Evolutionary conservation across 2,329 filamentous ascomycete genomes (phyloP), one percentile per base, ranked within the genome.

Genomic region (Pseudopithomyces maydicus): DNA sequence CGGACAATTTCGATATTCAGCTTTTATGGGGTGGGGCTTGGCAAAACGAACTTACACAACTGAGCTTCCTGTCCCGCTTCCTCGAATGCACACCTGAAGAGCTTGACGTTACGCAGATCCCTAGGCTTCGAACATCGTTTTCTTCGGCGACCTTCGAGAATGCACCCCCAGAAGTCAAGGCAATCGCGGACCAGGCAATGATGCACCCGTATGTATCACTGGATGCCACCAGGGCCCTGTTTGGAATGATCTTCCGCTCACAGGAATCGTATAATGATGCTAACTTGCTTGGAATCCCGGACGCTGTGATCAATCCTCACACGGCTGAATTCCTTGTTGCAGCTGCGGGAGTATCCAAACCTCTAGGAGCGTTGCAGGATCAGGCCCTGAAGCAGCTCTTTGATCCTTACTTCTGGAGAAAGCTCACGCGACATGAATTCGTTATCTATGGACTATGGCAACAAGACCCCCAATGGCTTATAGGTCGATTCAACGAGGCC

Each of bases 61-160:
- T 99, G 35, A 96, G 93, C n/a, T 97, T 98, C 73, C 86, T 98
- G 52, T 89, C 90, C 61, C 92, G 92, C 17, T 97, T 94, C 73
- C 83, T 94, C 20, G 90, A 90, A 3, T 84, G 93, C 55, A 85
- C 85, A 12, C 84, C 89, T 0, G 85, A 91, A 26, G 86, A 93
- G 67, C 83, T 97, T 23, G 92, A 98, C 73, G 90, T 91, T 2
- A 90, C 88, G 12, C 90, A 90, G 35, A 95, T 98, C 56, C 94
- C 92, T 0, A 87, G 89, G 33, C 83, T 98, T 35, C 86, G 90
- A 54, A 84, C 87, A 22, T 91, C 92, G 2, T 96, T 97, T 71
- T 86, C 87, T 2, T 62, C 82, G 29, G 82, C 86, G 49, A 85
- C 88, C 41, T 90, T 89, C 67, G 80, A 82, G 49, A 83, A 84